A percentile compares a stretch with the other conserved stretches of the same genome.
phyloP scores from a whole-genome alignment of 2,329 filamentous ascomycete species.

The Westerdykella ornata region DNA sequence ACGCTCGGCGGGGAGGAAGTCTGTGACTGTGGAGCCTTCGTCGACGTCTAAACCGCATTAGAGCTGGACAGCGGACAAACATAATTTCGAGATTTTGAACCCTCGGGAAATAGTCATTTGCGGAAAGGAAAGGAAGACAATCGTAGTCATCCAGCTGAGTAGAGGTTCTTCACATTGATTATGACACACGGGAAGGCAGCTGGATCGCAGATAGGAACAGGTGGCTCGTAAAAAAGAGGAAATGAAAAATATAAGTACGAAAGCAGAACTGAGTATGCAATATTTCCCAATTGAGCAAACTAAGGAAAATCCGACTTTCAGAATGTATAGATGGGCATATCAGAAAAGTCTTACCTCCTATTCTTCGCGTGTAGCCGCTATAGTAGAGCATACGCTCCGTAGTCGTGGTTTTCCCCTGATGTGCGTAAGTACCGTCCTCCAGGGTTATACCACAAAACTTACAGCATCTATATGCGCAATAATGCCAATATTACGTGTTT shows the following conservation, averaged over 20 bases:
- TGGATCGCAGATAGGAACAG: too few relatives aligned
- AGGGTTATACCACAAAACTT: constrained; percentile 22
- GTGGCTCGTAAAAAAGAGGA: too few relatives aligned
- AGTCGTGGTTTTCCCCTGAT: constrained; percentile 86
- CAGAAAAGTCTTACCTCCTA: constrained; percentile 53
- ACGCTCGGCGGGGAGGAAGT: constrained; percentile 89
- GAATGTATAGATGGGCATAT: constrained; percentile 3
- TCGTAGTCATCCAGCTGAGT: background rate
- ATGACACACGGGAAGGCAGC: background rate
- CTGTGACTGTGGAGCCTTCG: constrained; percentile 92
- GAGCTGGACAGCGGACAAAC: background rate
- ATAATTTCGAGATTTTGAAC: too few relatives aligned
- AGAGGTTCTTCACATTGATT: too few relatives aligned
- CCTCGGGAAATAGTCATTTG: too few relatives aligned
- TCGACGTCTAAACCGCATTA: constrained; percentile 62
- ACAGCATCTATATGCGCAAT: constrained; percentile 96
- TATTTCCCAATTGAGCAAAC: too few relatives aligned
- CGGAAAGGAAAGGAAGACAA: background rate
- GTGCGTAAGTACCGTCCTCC: constrained; percentile 4
- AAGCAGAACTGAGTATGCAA: too few relatives aligned
- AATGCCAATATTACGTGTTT: constrained; percentile 91
- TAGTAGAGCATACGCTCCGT: constrained; percentile 99
- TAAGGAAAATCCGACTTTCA: background rate
- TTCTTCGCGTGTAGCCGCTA: constrained; percentile 77
- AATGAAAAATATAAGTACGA: too few relatives aligned